phyloP scores from a whole-genome alignment of 768 basidiomycete species.

The Imleria badia region DNA sequence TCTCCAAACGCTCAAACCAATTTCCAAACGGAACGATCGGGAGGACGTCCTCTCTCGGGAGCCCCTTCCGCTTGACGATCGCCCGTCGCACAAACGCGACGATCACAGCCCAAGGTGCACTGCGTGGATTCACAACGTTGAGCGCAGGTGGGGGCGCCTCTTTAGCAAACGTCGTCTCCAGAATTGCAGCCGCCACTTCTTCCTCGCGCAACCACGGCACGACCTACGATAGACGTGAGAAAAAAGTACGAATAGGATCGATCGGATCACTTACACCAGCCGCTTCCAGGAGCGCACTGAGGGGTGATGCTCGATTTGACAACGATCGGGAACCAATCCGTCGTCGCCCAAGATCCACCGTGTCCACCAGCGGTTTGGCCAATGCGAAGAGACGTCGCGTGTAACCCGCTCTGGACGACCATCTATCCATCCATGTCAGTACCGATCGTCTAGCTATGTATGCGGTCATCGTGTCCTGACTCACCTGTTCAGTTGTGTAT shows the following conservation, averaged over 20 bases:
- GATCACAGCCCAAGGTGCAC: conserved; percentile 32
- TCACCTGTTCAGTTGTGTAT: conserved; percentile 41
- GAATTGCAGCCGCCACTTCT: conserved; percentile 34
- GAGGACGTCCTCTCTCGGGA: conserved; percentile 8
- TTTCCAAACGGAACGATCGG: too few species aligned
- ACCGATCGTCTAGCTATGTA: conserved; percentile 34
- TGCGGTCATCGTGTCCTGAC: conserved; percentile 3
- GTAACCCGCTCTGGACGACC: too few species aligned
- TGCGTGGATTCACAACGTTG: conserved; percentile 41
- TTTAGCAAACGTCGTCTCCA: conserved; percentile 27
- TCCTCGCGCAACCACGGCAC: conserved; percentile 46
- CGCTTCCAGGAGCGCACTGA: conserved; percentile 29
- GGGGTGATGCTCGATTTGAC: conserved; percentile 34
- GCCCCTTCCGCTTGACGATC: conserved; percentile 11
- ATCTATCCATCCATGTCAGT: too few species aligned
- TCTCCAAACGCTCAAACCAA: too few species aligned
- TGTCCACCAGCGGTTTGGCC: conserved; percentile 46
- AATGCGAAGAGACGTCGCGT: too few species aligned
- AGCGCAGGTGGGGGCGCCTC: conserved; percentile 22
- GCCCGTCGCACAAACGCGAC: conserved; percentile 26
- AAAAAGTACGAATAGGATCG: neutral
- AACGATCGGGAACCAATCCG: too few species aligned
- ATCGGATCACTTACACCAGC: conserved; percentile 32
- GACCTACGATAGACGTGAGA: conserved; percentile 21
- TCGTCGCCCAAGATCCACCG: conserved; percentile 42